Base-by-base conservation (phyloP, 805 yeast species). In the Metahyphopichia silvanorum region DNA sequence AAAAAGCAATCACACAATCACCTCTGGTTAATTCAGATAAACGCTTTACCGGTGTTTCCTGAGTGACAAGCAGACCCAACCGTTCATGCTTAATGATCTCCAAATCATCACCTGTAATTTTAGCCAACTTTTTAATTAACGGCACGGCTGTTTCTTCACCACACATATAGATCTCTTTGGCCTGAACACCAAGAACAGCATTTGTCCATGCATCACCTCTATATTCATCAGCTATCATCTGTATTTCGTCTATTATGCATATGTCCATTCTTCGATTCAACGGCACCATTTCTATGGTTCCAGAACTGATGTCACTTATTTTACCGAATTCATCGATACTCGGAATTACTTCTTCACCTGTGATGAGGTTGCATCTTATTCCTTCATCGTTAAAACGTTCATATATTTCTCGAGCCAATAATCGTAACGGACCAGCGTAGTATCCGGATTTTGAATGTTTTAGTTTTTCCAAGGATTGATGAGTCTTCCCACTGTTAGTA, bases 171-270 rank as follows among this genome's bases (percentile, higher is more conserved):
- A 93, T 66, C 42, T 87, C 95, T 34, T 77, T 77, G 4, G 97
- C 94, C 38, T 75, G 74, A 0, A 80, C 93, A 4, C 98, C 98
- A 21, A 93, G 62, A 1, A 93, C 63, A 0, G 95, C 97, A 44
- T 79, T 78, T 0, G 97, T 83, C 98, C 98, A 93, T 0, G 96
- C 95, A 63, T 85, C 79, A 0, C 99, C 99, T 42, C 99, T 62
- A 12, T 62, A 63, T 6, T 65, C 63, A 50, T 89, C 96, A 2
- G 76, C 78, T 45, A 93, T 78, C 98, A 93, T 88, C 56, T 93
- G 98, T 43, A 93, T 91, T 55, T 93, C 98, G 63, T 93, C 98
- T 17, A 93, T 74, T 14, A 93, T 89, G 33, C 93, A 89, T 15
- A 88, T 82, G 44, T 93, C 98, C 69, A 82, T 77, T 22, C 73